A percentile compares a stretch with the other conserved stretches of the same genome.
Evolutionary conservation across 192 early-diverging fungal genomes (phyloP).

Genomic region (Pilaira anomala): DNA sequence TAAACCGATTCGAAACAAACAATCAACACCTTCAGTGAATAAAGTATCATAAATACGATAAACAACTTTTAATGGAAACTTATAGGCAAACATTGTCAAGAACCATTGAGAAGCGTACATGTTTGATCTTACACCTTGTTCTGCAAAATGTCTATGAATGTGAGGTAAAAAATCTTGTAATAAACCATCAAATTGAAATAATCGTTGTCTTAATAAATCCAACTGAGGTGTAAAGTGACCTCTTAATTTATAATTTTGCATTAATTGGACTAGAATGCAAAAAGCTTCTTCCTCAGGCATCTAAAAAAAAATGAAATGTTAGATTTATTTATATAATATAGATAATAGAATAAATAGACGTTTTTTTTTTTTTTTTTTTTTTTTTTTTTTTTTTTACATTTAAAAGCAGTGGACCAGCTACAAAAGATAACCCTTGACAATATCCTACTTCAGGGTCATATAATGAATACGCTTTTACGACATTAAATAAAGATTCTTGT

Average conservation of each 20-base stretch:
- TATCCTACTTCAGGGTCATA: slow-evolving; percentile 96
- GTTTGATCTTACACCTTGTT: slow-evolving; percentile 77
- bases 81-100: slow-evolving; percentile 98
- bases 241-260: slow-evolving; percentile 86
- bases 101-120: slow-evolving; percentile 99
- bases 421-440: slow-evolving; percentile 95
- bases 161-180: slow-evolving; percentile 78
- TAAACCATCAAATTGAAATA: slow-evolving; percentile 90
- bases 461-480: slow-evolving; percentile 89
- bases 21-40: slow-evolving; percentile 88
- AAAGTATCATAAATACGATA: slow-evolving; percentile 90
- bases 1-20: slow-evolving; percentile 73
- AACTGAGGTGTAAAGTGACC: slow-evolving; percentile 86
- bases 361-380: not conserved
- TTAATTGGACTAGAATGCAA: slow-evolving; percentile 85
- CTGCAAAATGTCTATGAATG: slow-evolving; percentile 72
- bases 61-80: slow-evolving; percentile 89
- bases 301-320: slow-evolving; percentile 35
- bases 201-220: slow-evolving; percentile 78
- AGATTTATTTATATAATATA: too few relatives aligned
- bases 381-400: slow-evolving; percentile 58
- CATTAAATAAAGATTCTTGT: slow-evolving; percentile 83
- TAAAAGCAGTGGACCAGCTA: slow-evolving; percentile 84
- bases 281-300: slow-evolving; percentile 98
- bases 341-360: too few relatives aligned